Base-by-base conservation (phyloP, 768 basidiomycete genomes). In the Lanmaoa rubissima region DNA sequence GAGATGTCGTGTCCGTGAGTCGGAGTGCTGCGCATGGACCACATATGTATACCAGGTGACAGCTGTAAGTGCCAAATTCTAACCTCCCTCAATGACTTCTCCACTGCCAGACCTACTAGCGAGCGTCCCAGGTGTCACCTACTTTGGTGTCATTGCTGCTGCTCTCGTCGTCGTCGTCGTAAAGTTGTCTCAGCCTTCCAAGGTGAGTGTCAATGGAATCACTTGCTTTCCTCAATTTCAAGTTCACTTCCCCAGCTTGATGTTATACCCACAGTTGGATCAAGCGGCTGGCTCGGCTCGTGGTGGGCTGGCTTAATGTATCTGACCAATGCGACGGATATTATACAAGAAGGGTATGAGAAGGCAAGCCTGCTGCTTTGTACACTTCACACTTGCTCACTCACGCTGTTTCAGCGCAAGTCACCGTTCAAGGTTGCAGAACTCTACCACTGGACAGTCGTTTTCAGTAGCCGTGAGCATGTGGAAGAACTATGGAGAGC, bases 331-430 rank as follows among this genome's bases (percentile, higher is more conserved):
- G 65, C 55, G 17, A 31, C 21, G 3, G 50, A 64, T 6, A 32
- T 76, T 5, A 39, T 76, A 7, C 66, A 66, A 49, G 60, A 73
- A 49, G 74, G 74, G 0, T 74, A 71, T 36, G 49, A 62, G 10
- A 69, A 71, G 62, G 75, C 64, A 48, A 11, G 53, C 57, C 6
- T 4, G 0, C 1, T 21, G 4, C 48, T 14, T 28, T 28, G 19
- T 8, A 11, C 13, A 17, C 5, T 32, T 51, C 28, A 45, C 12
- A 2, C 59, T 64, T 31, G 28, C 28, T 6, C 6, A 31, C 28
- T 31, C 28, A 8, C 7, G 28, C 28, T 31, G 7, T 6, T 31
- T 7, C 28, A 31, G 28, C 28, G 7, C 28, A 31, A 31, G 28
- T 31, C 28, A 31, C 28, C 28, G 7, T 31, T 31, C 28, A 31